phyloP scores from a whole-genome alignment of 2,329 filamentous ascomycete genomes.

The Cladosporium velox region DNA sequence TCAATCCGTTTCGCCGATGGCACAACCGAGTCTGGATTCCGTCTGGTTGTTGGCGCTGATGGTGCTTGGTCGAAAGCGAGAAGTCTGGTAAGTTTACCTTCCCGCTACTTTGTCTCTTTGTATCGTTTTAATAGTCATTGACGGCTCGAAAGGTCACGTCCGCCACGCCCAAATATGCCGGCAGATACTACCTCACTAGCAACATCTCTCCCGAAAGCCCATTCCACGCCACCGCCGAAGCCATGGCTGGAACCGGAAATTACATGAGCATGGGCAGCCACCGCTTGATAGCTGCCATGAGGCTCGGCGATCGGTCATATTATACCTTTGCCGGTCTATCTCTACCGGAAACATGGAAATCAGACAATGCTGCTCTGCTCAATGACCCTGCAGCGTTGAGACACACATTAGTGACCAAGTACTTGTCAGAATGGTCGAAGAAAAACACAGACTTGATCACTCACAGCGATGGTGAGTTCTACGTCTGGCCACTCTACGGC shows the following conservation, averaged over 20 bases:
- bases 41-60: conserved; percentile 52
- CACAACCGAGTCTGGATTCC: conserved; percentile 39
- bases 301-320: conserved; percentile 30
- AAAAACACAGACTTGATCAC: conserved; percentile 47
- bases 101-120: too few relatives aligned
- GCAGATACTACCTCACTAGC: conserved; percentile 38
- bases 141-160: conserved; percentile 34
- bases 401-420: conserved; percentile 42
- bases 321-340: conserved; percentile 26
- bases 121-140: not conserved
- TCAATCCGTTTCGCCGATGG: conserved; percentile 37
- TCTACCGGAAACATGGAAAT: conserved; percentile 26
- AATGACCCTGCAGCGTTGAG: conserved; percentile 42
- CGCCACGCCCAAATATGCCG: conserved; percentile 39
- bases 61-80: conserved; percentile 49
- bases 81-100: conserved; percentile 32
- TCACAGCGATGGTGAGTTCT: conserved; percentile 44
- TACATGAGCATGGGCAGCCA: conserved; percentile 30
- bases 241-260: conserved; percentile 35
- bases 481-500: conserved; percentile 52
- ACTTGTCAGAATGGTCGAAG: conserved; percentile 47
- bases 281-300: conserved; percentile 27
- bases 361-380: conserved; percentile 21
- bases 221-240: conserved; percentile 29
- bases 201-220: conserved; percentile 33